Evolutionary conservation across 2,329 filamentous ascomycete species (phyloP), one percentile per base, ranked within the genome.

Genomic region (Grosmannia penicillata): DNA sequence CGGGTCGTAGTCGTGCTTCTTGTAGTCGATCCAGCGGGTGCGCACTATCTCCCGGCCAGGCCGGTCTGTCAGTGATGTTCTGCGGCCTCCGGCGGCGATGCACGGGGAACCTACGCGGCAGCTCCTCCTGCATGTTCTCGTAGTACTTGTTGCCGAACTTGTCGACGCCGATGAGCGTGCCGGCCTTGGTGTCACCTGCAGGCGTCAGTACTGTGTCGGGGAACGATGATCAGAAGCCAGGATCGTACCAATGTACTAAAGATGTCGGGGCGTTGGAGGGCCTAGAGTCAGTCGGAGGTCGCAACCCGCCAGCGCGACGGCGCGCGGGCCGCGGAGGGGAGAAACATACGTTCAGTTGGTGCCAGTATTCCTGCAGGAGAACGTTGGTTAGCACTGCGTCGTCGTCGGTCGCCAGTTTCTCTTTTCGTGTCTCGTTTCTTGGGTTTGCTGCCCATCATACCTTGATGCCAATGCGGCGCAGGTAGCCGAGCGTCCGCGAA

Each of bases 11-110:
- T 96, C 85, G 52, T 83, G 70, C 60, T 82, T 72, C 65, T 85
- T 89, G 70, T 93, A 98, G 62, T 96, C 87, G 47, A 98, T 83
- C 91, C 93, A 98, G 69, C 87, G 77, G 51, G 86, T 95, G 54
- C 89, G 82, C 53, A 95, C 86, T 91, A 51, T 34, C 23, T n/a
- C n/a, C n/a, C n/a, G n/a, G n/a, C n/a, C n/a, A n/a, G 13, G 32
- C n/a, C 24, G 14, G 14, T 24, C 27, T 7, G 31, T 28, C 24
- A 36, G 36, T 13, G 10, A 28, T 27, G 11, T 10, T 18, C 28
- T 30, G 15, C 13, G 9, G 7, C 15, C 9, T 17, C 27, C 17
- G 13, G n/a, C 18, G 19, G 14, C 21, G n/a, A 17, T 22, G n/a
- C n/a, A n/a, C n/a, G n/a, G n/a, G n/a, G n/a, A 10, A 46, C 80